Conservation (phyloP, 1,284 basidiomycete species). For the Puccinia triticina region DNA sequence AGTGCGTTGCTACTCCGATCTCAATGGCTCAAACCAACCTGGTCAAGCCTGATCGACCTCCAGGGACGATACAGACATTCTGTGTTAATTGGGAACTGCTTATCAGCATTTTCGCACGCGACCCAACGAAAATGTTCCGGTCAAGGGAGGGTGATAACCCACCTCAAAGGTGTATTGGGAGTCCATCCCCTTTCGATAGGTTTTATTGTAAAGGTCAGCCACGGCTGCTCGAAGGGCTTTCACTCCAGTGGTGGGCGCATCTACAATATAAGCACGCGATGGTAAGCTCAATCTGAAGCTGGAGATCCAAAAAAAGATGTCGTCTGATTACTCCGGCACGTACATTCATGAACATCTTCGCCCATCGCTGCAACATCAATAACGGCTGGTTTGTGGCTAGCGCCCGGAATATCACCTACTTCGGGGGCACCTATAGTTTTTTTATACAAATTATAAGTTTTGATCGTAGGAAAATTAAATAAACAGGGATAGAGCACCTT, state of each 20-base stretch:
- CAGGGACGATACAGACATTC: slow-evolving; percentile 79
- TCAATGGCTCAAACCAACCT: neutral
- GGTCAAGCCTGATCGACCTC: slow-evolving; percentile 82
- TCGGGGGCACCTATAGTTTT: slow-evolving; percentile 75
- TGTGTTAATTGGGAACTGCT: neutral
- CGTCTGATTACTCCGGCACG: neutral
- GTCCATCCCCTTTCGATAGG: slow-evolving; percentile 75
- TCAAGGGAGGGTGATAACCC: slow-evolving; percentile 58
- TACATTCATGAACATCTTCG: slow-evolving; percentile 67
- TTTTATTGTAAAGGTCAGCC: slow-evolving; percentile 81
- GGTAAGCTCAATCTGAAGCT: neutral
- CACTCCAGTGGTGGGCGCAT: slow-evolving; percentile 88
- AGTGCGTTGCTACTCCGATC: neutral
- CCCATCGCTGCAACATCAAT: slow-evolving; percentile 67
- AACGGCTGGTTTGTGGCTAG: slow-evolving; percentile 69
- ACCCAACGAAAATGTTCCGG: neutral
- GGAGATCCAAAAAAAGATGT: neutral
- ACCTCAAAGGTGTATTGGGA: slow-evolving; percentile 89
- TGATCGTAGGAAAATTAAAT: slow-evolving; percentile 55
- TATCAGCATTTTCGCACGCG: neutral
- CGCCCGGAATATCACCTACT: slow-evolving; percentile 70
- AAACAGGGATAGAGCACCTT: slow-evolving; percentile 5
- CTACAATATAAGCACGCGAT: slow-evolving; percentile 60
- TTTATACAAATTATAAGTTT: slow-evolving; percentile 56
- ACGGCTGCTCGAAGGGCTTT: slow-evolving; percentile 70